Percentiles rank a stretch among this genome's conserved stretches.
Conservation (phyloP, 1,139 yeast genomes). For the Saccharomycopsis hybrid region DNA sequence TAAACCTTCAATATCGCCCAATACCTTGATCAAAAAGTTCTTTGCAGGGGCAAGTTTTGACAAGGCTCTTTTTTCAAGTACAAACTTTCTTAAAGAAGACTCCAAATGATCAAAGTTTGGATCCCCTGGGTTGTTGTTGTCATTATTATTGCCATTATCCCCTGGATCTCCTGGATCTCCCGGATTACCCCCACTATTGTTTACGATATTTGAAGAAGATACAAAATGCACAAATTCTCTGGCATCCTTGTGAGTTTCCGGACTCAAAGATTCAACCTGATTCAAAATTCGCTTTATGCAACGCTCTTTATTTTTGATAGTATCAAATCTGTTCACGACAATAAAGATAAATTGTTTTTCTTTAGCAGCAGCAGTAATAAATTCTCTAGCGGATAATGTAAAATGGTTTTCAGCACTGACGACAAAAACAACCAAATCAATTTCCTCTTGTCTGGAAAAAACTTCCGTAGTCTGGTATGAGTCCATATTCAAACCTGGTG, state of each 20-base stretch:
- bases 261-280: constrained; percentile 83
- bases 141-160: constrained; percentile 22
- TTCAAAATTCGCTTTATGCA: constrained; percentile 73
- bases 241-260: constrained; percentile 85
- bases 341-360: constrained; percentile 91
- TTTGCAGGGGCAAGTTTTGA: constrained; percentile 93
- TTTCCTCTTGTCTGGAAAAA: constrained; percentile 94
- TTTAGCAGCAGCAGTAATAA: constrained; percentile 82
- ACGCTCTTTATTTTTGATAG: constrained; percentile 68
- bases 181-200: constrained; percentile 34
- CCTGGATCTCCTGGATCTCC: constrained; percentile 28
- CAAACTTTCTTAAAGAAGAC: constrained; percentile 75
- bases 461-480: constrained; percentile 93
- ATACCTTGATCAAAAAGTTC: constrained; percentile 65
- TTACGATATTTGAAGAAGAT: constrained; percentile 48
- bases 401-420: constrained; percentile 95
- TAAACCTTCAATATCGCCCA: constrained; percentile 56
- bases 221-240: constrained; percentile 93
- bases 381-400: constrained; percentile 90
- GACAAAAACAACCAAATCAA: constrained; percentile 92
- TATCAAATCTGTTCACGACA: constrained; percentile 89
- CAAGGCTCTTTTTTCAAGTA: constrained; percentile 79
- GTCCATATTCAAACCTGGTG: constrained; percentile 94
- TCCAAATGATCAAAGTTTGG: constrained; percentile 84
- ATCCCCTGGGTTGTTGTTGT: constrained; percentile 25